Conservation (phyloP, 2,329 filamentous ascomycete genomes). For the Fusarium sublunatum region DNA sequence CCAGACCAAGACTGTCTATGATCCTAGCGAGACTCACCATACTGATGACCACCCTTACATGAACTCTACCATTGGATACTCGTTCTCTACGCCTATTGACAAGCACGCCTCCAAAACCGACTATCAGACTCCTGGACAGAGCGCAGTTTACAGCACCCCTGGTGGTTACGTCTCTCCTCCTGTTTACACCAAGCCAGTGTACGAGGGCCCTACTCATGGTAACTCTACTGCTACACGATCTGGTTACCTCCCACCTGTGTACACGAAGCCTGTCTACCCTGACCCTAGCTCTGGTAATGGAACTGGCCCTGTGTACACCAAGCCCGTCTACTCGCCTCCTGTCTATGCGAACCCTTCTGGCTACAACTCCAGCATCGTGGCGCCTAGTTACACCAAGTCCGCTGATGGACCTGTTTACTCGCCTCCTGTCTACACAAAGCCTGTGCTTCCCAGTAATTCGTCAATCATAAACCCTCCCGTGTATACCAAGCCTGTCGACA, state of each 20-base stretch:
- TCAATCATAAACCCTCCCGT: slow-evolving; percentile 7
- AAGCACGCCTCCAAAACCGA: slow-evolving; percentile 10
- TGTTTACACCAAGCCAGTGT: slow-evolving; percentile 24
- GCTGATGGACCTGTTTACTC: slow-evolving; percentile 19
- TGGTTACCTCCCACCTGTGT: slow-evolving; percentile 21
- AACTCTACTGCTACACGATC: slow-evolving; percentile 30
- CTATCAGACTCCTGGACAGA: slow-evolving; percentile 15
- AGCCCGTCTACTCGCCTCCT: slow-evolving; percentile 12
- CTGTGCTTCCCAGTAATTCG: slow-evolving; percentile 11
- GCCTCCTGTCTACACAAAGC: slow-evolving; percentile 26
- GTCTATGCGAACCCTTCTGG: slow-evolving; percentile 7
- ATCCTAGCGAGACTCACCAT: slow-evolving; percentile 12
- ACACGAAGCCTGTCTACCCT: slow-evolving; percentile 22
- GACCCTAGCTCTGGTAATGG: slow-evolving; percentile 14
- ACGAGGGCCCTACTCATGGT: slow-evolving; percentile 16
- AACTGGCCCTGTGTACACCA: slow-evolving; percentile 14
- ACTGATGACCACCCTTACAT: slow-evolving; percentile 26
- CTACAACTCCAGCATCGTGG: slow-evolving; percentile 1
- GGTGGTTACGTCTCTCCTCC: slow-evolving; percentile 22
- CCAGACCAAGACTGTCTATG: slow-evolving; percentile 4
- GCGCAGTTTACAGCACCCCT: slow-evolving; percentile 14
- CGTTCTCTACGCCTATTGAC: slow-evolving; percentile 20
- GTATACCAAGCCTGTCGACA: slow-evolving; percentile 22
- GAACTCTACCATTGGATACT: slow-evolving; percentile 31
- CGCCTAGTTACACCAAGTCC: slow-evolving; percentile 23